phyloP scores from a whole-genome alignment of 2,329 filamentous ascomycete genomes.

The Elsinoe arachidis region DNA sequence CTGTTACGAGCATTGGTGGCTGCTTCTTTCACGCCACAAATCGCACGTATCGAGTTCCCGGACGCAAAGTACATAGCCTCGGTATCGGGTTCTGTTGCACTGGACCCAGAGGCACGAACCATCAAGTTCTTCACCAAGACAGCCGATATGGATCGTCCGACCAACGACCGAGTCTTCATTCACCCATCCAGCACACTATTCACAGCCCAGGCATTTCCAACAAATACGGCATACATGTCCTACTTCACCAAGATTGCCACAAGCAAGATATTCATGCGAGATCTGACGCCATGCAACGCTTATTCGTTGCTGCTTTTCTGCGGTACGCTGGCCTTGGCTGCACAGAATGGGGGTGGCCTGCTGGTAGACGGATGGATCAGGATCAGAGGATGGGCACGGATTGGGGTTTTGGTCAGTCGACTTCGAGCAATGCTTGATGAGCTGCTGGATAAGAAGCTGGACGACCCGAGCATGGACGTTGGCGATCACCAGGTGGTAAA shows the following conservation, averaged over 20 bases:
- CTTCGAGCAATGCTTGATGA: conserved; percentile 80
- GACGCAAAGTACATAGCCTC: conserved; percentile 91
- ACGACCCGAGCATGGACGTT: conserved; percentile 51
- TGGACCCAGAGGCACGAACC: conserved; percentile 82
- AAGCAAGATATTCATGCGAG: conserved; percentile 82
- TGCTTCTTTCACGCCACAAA: conserved; percentile 59
- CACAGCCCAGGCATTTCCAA: conserved; percentile 67
- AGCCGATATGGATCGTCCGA: conserved; percentile 15
- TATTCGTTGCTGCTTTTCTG: conserved; percentile 84
- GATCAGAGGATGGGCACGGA: conserved; percentile 84
- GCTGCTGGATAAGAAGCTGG: conserved; percentile 70
- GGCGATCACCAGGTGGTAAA: conserved; percentile 58
- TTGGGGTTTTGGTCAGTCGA: conserved; percentile 79
- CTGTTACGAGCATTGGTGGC: conserved; percentile 42
- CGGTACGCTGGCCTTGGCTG: conserved; percentile 77
- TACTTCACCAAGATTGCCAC: conserved; percentile 92
- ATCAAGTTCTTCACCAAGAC: conserved; percentile 70
- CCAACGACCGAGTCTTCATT: conserved; percentile 63
- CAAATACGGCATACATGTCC: conserved; percentile 66
- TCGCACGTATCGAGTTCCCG: conserved; percentile 85
- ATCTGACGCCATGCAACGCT: conserved; percentile 86
- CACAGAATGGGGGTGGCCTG: conserved; percentile 68
- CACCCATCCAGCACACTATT: conserved; percentile 86
- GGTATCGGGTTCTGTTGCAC: conserved; percentile 78
- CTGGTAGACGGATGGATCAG: conserved; percentile 86